Base-by-base conservation (phyloP, 1,284 basidiomycete species). In the Takashimella koratensis region DNA sequence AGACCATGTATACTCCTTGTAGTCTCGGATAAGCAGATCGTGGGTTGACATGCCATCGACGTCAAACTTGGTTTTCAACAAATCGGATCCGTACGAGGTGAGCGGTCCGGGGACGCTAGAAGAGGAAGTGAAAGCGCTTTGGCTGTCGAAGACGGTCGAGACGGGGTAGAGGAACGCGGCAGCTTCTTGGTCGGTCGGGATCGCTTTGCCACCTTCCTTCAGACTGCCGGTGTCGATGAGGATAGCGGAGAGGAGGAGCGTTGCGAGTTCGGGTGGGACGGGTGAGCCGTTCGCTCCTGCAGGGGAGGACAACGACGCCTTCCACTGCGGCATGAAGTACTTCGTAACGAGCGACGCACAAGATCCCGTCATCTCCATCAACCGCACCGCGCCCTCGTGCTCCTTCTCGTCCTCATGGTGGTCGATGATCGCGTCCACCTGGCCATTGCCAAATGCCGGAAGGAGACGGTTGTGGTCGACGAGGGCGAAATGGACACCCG, bases 321-420 rank as follows among this genome's bases (percentile, higher is more conserved):
- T 42, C 73, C 73, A 77, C 53, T 56, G 47, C 1, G 73, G 60
- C 56, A 65, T 64, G 64, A 86, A 83, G 49, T 84, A 68, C 19
- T 74, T 68, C 1, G 86, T 79, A 43, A 96, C 82, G 39, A 90
- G 84, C 0, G 91, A 91, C 0, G 88, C 75, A 65, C 87, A 89
- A 58, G 87, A 90, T 3, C 93, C 93, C 0, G 84, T 83, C 3
- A 71, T 64, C 42, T 76, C 71, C 52, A 96, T 80, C 49, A 84
- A 74, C 19, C 92, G 82, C 2, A 87, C 85, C 2, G 81, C 76
- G 0, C 81, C 80, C 64, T 91, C 90, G 74, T 98, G 93, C 42
- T 82, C 85, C 72, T 98, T 36, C 62, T 94, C 93, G 74, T 98
- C 93, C 42, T 82, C 85, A 72, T 98, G 94, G 70, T 98, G 95